These are phyloP conservation scores for Leccinum cinnamomeum DNA, from an alignment of 1,284 basidiomycete species.

Conservation along the genomic window DNA sequence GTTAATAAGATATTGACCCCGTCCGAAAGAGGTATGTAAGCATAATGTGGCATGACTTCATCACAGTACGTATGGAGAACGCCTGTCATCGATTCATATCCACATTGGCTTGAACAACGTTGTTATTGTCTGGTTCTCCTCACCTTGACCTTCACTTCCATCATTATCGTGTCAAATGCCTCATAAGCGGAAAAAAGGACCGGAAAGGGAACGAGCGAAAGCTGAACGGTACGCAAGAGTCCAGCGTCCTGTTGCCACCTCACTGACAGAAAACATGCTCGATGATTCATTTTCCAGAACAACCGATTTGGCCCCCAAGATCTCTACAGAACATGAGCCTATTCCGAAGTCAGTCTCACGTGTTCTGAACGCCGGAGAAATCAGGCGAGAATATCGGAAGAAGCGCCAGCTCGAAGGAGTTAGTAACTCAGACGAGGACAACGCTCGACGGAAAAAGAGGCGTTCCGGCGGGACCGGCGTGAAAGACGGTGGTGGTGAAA, in stretches of 20 bases:
- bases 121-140: constrained; percentile 10
- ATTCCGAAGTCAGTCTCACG: constrained; percentile 67
- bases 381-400: constrained; percentile 57
- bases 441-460: constrained; percentile 40
- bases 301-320: constrained; percentile 46
- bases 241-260: background rate
- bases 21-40: background rate
- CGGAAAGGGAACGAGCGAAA: constrained; percentile 43
- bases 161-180: constrained; percentile 48
- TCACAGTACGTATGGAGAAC: background rate
- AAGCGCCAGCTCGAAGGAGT: constrained; percentile 45
- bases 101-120: constrained; percentile 12
- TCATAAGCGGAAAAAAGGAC: constrained; percentile 61
- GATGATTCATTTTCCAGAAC: constrained; percentile 39
- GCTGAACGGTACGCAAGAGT: constrained; percentile 38
- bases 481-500: constrained; percentile 20
- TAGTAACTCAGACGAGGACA: constrained; percentile 31
- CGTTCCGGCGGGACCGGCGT: constrained; percentile 27
- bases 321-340: constrained; percentile 48
- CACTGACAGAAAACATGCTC: background rate
- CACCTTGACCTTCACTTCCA: constrained; percentile 5
- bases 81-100: background rate
- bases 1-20: background rate
- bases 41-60: background rate
- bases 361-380: constrained; percentile 59